Percentiles rank a stretch among this genome's conserved stretches.
phyloP scores from a whole-genome alignment of 148 eudicot species.

The Spergularia marina region DNA sequence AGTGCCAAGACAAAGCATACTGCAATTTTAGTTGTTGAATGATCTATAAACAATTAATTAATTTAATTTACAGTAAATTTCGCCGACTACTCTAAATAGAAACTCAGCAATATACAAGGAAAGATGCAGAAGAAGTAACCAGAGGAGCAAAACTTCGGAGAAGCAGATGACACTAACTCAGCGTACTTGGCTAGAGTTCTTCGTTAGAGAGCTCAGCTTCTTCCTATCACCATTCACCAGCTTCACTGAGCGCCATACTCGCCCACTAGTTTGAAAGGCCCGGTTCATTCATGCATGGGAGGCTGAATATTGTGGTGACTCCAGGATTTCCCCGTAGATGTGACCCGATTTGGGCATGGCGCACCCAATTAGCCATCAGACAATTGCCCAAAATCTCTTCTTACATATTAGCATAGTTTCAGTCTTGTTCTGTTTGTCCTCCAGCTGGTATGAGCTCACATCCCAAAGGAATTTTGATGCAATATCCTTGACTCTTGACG shows the following conservation, averaged over 20 bases:
- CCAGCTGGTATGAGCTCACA: conserved; percentile 52
- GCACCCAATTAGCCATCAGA: conserved; percentile 23
- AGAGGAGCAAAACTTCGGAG: conserved; percentile 5
- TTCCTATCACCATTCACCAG: background rate
- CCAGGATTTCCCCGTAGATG: background rate
- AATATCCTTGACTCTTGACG: conserved; percentile 48
- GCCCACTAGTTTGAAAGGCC: background rate
- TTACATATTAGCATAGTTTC: conserved; percentile 71
- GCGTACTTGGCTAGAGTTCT: background rate
- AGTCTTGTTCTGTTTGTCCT: conserved; percentile 51
- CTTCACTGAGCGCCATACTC: conserved; percentile 2
- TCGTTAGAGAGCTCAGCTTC: background rate
- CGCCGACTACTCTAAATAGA: background rate
- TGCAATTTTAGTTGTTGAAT: background rate
- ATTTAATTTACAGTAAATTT: background rate
- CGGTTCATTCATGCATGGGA: background rate
- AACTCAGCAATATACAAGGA: conserved; percentile 4
- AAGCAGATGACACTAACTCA: background rate
- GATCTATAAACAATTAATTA: background rate
- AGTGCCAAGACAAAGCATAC: too few relatives aligned
- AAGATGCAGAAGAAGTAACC: background rate
- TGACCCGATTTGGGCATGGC: background rate
- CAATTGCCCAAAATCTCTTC: conserved; percentile 87
- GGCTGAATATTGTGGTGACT: background rate
- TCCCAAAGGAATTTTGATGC: conserved; percentile 92